Evolutionary conservation across 345 rosid genomes (phyloP).

Genomic region (Citrus unshiu): DNA sequence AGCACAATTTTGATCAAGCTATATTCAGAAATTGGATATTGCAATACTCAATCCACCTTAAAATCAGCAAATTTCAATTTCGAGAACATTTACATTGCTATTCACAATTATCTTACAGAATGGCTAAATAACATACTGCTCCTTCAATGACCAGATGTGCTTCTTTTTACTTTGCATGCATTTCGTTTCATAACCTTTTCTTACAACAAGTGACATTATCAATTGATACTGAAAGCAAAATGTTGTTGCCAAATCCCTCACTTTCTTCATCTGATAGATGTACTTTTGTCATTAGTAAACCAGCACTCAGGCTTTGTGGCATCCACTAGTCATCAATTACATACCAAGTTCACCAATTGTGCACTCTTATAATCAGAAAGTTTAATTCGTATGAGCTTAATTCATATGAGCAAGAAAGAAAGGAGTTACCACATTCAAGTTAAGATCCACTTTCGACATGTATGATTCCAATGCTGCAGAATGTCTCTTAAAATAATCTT

Average conservation of each 20-base stretch:
- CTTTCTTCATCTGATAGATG: background rate
- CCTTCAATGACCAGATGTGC: background rate
- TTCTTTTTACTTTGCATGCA: background rate
- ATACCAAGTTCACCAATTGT: background rate
- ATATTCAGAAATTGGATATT: background rate
- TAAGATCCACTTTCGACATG: conserved; percentile 68
- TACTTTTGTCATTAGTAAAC: background rate
- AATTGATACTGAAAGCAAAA: background rate
- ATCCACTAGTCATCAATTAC: background rate
- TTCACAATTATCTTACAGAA: background rate
- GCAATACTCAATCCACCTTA: background rate
- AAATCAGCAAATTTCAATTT: background rate
- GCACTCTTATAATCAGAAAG: background rate
- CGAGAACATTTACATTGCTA: background rate
- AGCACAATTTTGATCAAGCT: background rate
- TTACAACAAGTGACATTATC: background rate
- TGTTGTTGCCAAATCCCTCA: background rate
- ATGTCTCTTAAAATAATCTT: conserved; percentile 64
- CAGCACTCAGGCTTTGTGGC: background rate
- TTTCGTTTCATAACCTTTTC: background rate
- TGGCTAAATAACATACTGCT: background rate
- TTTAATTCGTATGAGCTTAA: background rate
- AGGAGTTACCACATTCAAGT: conserved; percentile 69
- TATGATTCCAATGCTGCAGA: conserved; percentile 61
- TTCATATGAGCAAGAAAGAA: conserved; percentile 2